Base-by-base conservation (phyloP, 164 flowering plant genomes). In the Magnolia officinalis region DNA sequence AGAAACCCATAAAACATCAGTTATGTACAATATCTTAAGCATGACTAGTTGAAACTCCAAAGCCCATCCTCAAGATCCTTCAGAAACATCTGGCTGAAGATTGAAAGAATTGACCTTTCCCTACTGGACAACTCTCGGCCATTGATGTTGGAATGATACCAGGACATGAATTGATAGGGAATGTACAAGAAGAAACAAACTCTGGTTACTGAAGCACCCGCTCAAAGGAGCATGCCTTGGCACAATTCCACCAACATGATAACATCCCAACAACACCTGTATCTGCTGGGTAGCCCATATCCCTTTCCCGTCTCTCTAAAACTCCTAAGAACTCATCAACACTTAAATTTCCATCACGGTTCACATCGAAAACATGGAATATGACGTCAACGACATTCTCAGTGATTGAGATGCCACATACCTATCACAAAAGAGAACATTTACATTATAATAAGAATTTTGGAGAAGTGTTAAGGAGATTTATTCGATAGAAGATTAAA, bases 301-400 rank as follows among this genome's bases (percentile, higher is more conserved):
- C 91, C 79, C 81, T 84, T 81, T 89, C 96, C 45, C 97, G 84
- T 68, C 85, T 86, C 63, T 90, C 86, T 50, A 96, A 58, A 63
- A 91, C 98, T 79, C 85, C 85, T 20, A 94, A 81, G 82, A 96
- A 93, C 88, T 94, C 99, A 0, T 88, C 87, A 23, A 84, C 23
- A 73, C 97, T 92, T 67, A 96, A 77, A 77, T 77, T 83, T 8
- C 97, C 98, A 85, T 96, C 99, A 1, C 78, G 64, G 67, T 94
- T 89, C 6, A 82, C 20, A 81, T 96, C 99, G 68, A 96, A 96
- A 72, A 94, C 80, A 66, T 90, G 89, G 80, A 91, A 96, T 71
- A 94, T 85, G 59, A 96, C 82, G 29, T 92, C 92, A 24, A 93
- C 84, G 79, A 92, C 84, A 55, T 86, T 88, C 52, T 88, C 88